Conservation (phyloP, 1,139 yeast genomes). For the Lipomyces yarrowii region DNA sequence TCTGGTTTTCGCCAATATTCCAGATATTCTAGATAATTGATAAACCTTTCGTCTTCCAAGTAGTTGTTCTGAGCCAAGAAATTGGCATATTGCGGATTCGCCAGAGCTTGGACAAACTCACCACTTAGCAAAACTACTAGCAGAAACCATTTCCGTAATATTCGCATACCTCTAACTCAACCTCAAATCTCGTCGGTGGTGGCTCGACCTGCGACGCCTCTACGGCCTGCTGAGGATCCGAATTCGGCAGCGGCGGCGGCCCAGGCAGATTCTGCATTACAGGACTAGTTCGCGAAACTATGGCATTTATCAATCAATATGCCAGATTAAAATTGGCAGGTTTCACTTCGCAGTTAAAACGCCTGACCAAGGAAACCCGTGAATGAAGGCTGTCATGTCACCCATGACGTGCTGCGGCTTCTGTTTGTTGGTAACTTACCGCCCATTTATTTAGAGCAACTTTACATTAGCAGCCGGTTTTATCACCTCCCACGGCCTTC, state of each 20-base stretch:
- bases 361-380: not conserved
- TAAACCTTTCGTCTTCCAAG: conserved; percentile 60
- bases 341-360: not conserved
- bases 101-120: conserved; percentile 74
- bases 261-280: not conserved
- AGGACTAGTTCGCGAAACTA: not conserved
- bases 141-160: not conserved
- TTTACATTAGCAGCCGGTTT: not conserved
- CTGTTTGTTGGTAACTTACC: no score
- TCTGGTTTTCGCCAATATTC: conserved; percentile 75
- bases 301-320: not conserved
- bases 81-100: conserved; percentile 74
- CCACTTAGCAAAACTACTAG: not conserved
- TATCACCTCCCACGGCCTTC: not conserved
- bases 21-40: conserved; percentile 65
- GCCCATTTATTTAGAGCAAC: no score
- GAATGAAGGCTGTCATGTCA: not conserved
- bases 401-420: not conserved
- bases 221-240: not conserved
- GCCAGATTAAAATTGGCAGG: not conserved
- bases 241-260: no score
- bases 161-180: conserved; percentile 62
- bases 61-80: conserved; percentile 75
- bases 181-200: conserved; percentile 68
- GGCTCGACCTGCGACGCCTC: not conserved